Evolutionary conservation across 2,329 filamentous ascomycete species (phyloP).

Genomic region (Macrophomina phaseolina): DNA sequence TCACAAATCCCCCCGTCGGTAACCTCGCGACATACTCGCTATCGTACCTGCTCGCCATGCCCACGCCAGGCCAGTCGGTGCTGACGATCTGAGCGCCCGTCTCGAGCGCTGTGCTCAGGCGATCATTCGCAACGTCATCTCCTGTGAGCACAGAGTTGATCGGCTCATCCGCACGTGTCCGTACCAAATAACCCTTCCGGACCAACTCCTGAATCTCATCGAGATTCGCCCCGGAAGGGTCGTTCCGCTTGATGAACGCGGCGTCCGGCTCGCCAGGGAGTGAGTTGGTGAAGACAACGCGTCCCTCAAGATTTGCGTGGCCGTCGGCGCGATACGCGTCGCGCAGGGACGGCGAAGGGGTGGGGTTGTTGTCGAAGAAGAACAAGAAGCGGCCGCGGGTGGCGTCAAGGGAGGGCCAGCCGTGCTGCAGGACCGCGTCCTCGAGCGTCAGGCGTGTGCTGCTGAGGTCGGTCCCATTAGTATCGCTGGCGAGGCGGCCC

Average conservation of each 20-base stretch:
- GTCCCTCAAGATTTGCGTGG: constrained; percentile 48
- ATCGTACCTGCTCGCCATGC: constrained; percentile 54
- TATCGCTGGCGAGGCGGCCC: neutral
- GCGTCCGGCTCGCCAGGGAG: constrained; percentile 53
- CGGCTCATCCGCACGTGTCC: constrained; percentile 55
- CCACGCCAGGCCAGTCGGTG: constrained; percentile 56
- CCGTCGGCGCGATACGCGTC: constrained; percentile 46
- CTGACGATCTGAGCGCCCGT: constrained; percentile 59
- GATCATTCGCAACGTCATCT: constrained; percentile 48
- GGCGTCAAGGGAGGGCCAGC: constrained; percentile 56
- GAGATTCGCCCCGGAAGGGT: constrained; percentile 45
- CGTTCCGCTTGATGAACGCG: constrained; percentile 59
- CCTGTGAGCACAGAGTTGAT: constrained; percentile 50
- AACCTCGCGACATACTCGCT: constrained; percentile 54
- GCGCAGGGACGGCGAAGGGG: constrained; percentile 37
- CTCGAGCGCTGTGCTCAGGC: constrained; percentile 46
- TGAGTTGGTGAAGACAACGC: constrained; percentile 57
- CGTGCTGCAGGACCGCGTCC: constrained; percentile 51
- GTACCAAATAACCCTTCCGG: constrained; percentile 55
- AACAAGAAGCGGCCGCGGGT: constrained; percentile 56
- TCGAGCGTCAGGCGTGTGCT: constrained; percentile 50
- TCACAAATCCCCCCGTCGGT: constrained; percentile 38
- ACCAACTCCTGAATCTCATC: constrained; percentile 53
- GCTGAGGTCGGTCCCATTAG: neutral
- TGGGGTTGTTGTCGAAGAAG: constrained; percentile 55